These are phyloP conservation scores for Trichophyton benhamiae DNA, from an alignment of 2,329 filamentous ascomycete species.

Conservation along the genomic window DNA sequence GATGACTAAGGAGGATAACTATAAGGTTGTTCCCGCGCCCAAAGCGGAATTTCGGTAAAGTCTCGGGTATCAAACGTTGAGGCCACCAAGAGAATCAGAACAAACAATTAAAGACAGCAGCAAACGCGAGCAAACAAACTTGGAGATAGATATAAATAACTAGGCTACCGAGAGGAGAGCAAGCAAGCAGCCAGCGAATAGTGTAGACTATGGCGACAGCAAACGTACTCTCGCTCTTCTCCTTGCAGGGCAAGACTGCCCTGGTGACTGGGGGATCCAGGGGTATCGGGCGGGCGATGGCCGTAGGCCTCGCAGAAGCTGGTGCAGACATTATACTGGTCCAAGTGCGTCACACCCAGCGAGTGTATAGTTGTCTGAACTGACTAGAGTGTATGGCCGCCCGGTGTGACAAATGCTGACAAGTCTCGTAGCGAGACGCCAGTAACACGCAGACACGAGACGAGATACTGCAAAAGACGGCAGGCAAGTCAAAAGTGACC, in stretches of 20 bases:
- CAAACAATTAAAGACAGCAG: background rate
- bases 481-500: conserved; percentile 24
- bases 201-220: background rate
- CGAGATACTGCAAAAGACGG: conserved; percentile 27
- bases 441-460: conserved; percentile 36
- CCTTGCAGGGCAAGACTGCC: conserved; percentile 32
- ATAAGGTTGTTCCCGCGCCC: background rate
- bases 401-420: background rate
- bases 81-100: background rate
- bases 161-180: background rate
- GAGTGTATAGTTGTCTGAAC: background rate
- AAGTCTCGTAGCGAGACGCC: conserved; percentile 38
- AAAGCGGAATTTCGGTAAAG: background rate
- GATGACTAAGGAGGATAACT: background rate
- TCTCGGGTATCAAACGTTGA: background rate
- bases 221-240: conserved; percentile 23
- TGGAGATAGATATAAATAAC: background rate
- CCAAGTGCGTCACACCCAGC: conserved; percentile 20
- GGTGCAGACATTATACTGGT: conserved; percentile 36
- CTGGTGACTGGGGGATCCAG: conserved; percentile 37
- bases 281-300: conserved; percentile 38
- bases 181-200: background rate
- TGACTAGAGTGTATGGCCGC: background rate
- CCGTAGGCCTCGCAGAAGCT: conserved; percentile 35
- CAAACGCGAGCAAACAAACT: background rate